Evolutionary conservation across 2,329 filamentous ascomycete genomes (phyloP).

Genomic region (Emmonsia crescens): DNA sequence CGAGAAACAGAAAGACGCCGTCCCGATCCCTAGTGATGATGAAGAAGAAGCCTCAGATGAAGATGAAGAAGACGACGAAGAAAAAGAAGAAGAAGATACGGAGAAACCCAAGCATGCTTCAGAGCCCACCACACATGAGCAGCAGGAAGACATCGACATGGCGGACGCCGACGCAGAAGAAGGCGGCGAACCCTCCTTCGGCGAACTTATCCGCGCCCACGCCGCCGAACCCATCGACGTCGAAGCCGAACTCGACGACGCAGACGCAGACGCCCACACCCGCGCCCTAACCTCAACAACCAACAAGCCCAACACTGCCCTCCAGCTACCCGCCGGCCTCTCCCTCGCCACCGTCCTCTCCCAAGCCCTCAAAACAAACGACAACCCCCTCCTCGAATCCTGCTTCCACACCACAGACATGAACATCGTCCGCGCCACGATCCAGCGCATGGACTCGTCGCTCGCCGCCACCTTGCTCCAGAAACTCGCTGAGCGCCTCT

Average conservation of each 20-base stretch:
- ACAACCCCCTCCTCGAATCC: constrained; percentile 78
- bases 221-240: constrained; percentile 69
- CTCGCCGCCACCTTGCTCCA: constrained; percentile 69
- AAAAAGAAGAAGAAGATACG: constrained; percentile 7
- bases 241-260: constrained; percentile 37
- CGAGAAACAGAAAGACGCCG: constrained; percentile 21
- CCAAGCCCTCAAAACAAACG: constrained; percentile 86
- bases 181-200: constrained; percentile 60
- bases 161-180: constrained; percentile 33
- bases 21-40: constrained; percentile 19
- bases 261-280: constrained; percentile 30
- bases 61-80: constrained; percentile 8
- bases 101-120: constrained; percentile 12
- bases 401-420: constrained; percentile 75
- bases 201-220: constrained; percentile 64
- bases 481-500: constrained; percentile 76
- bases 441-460: constrained; percentile 77
- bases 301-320: constrained; percentile 30
- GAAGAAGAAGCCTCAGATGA: constrained; percentile 12
- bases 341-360: constrained; percentile 88
- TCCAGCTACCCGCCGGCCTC: constrained; percentile 56
- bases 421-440: constrained; percentile 70
- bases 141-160: constrained; percentile 23
- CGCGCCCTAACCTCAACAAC: constrained; percentile 26
- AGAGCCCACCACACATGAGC: constrained; percentile 1